Evolutionary conservation across 2,329 filamentous ascomycete species (phyloP).

Genomic region (Hypoxylon sp.): DNA sequence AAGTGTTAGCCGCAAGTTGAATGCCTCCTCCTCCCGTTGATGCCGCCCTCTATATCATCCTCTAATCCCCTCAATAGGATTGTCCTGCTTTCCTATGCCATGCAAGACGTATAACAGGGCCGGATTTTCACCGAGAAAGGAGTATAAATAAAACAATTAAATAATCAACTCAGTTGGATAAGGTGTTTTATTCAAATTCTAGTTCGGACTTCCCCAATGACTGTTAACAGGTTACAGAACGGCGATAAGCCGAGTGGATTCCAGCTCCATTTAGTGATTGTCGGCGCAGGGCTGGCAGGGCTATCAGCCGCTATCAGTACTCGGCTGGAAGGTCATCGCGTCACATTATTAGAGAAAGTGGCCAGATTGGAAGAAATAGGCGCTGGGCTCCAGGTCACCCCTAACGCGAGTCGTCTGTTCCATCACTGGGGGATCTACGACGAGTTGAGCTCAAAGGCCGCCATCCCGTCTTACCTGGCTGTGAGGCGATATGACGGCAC

Average conservation of each 20-base stretch:
- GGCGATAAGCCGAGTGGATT: slow-evolving; percentile 16
- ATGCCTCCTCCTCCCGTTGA: not conserved
- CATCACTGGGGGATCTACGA: slow-evolving; percentile 40
- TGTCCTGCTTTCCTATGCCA: not conserved
- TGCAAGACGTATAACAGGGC: not conserved
- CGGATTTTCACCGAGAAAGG: not conserved
- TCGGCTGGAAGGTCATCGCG: slow-evolving; percentile 36
- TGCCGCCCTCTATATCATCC: slow-evolving; percentile 5
- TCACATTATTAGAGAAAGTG: slow-evolving; percentile 40
- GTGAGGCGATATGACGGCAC: slow-evolving; percentile 42
- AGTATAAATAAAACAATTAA: not conserved
- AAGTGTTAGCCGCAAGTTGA: slow-evolving; percentile 15
- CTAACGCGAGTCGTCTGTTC: slow-evolving; percentile 41
- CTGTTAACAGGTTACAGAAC: slow-evolving; percentile 3
- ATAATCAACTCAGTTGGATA: not conserved
- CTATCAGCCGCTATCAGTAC: slow-evolving; percentile 42
- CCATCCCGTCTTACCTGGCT: slow-evolving; percentile 35
- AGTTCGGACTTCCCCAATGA: slow-evolving; percentile 11
- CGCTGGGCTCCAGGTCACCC: slow-evolving; percentile 39
- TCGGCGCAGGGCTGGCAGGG: slow-evolving; percentile 43
- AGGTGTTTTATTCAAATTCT: not conserved
- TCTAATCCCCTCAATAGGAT: slow-evolving; percentile 1
- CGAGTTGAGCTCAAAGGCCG: slow-evolving; percentile 34
- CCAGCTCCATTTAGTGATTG: slow-evolving; percentile 36
- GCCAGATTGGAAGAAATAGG: slow-evolving; percentile 38